Evolutionary conservation across 371 early-diverging fungal species (phyloP), one percentile per base, ranked within the genome.

Genomic region (Mortierella sp.): DNA sequence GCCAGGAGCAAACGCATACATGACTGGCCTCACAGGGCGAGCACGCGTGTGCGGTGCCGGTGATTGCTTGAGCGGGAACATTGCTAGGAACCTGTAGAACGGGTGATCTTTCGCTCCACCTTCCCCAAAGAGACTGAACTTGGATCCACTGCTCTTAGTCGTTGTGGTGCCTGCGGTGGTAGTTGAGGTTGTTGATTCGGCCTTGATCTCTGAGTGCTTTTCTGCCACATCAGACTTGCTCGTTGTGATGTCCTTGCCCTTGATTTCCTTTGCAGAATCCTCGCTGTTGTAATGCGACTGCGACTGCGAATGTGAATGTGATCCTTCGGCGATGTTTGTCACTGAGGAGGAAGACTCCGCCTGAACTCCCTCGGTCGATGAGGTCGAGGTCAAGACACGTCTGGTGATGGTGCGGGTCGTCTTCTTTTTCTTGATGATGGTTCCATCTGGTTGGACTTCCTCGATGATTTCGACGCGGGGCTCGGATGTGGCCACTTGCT

Each of bases 1-100:
- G 3, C 70, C 78, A 39, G 78, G 62, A 14, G 61, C 65, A 27
- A 56, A 76, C 21, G 70, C 70, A 54, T 76, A 76, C 30, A 76
- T 12, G 41, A 61, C 49, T 3, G 70, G 65, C 50, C 64, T 69
- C 42, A 69, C 61, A 12, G 60, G 70, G 7, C 50, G 56, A 27
- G 57, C 54, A 31, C 78, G 64, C 32, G 51, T 56, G 23, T 76
- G 70, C 9, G 52, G 78, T 4, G 78, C 70, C 11, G 78, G 78
- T 19, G 43, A 57, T 26, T 64, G 56, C 51, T 70, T 76, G 27
- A 76, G 50, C 17, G 78, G 78, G 62, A 76, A 76, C 55, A 14
- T 60, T 17, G 70, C 65, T 50, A 76, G 34, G 56, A 70, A 76
- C 19, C 46, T 54, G 55, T 61, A 69, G 34, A 69, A 60, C 6